These are phyloP conservation scores for Xylaria curta DNA, from an alignment of 495 filamentous ascomycete genomes.

Conservation along the genomic window DNA sequence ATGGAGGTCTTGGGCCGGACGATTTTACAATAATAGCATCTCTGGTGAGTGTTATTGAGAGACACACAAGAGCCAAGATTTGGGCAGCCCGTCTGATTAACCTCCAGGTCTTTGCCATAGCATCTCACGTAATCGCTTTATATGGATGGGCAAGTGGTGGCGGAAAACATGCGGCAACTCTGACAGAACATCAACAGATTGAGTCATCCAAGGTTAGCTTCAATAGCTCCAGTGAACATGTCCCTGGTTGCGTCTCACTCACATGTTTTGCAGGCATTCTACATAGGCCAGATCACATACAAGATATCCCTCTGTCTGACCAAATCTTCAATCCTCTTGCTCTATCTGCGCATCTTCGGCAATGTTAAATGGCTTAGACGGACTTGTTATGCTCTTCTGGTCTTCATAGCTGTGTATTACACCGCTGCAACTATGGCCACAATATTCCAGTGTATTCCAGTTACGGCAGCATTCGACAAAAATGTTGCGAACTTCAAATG, in stretches of 20 bases:
- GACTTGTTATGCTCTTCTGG: constrained; percentile 34
- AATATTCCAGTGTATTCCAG: constrained; percentile 61
- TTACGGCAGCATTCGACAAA: constrained; percentile 60
- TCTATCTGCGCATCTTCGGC: constrained; percentile 45
- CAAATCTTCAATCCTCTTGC: constrained; percentile 45
- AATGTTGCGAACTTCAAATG: constrained; percentile 54
- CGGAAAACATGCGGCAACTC: constrained; percentile 32
- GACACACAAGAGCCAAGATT: not conserved
- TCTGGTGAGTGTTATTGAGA: constrained; percentile 32
- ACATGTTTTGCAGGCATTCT: constrained; percentile 36
- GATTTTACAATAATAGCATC: constrained; percentile 41
- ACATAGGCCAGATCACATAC: constrained; percentile 42
- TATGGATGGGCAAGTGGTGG: constrained; percentile 31
- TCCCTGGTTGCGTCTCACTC: not conserved
- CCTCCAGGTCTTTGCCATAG: constrained; percentile 15
- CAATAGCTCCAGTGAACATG: not conserved
- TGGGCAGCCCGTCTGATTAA: not conserved
- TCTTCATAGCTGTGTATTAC: constrained; percentile 33
- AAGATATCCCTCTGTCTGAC: constrained; percentile 42
- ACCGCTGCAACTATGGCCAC: constrained; percentile 41
- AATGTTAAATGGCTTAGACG: constrained; percentile 39
- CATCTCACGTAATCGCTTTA: not conserved
- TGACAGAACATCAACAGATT: constrained; percentile 30
- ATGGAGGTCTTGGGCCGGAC: constrained; percentile 37
- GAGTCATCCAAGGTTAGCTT: constrained; percentile 37